Conservation (phyloP, 768 basidiomycete species). For the Lactarius sp. region DNA sequence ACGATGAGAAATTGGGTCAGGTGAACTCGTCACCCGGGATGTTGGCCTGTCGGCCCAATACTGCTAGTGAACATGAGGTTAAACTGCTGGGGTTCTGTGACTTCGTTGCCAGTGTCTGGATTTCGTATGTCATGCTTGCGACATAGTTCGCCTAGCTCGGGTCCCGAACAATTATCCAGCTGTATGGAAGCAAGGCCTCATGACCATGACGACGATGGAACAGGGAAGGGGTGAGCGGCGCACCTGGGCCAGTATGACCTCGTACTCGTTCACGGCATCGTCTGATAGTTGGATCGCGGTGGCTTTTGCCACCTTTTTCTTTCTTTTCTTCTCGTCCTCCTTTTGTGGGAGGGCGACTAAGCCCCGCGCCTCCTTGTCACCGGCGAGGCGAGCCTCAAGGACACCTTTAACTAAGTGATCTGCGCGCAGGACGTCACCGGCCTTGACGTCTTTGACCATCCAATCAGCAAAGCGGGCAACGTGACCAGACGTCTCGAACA, state of each 20-base stretch:
- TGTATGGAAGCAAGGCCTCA: conserved; percentile 31
- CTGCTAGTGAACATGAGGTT: conserved; percentile 98
- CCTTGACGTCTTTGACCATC: conserved; percentile 96
- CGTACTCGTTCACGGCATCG: conserved; percentile 69
- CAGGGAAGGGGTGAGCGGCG: conserved; percentile 28
- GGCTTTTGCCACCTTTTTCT: conserved; percentile 76
- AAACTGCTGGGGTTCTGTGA: conserved; percentile 90
- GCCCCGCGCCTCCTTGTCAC: conserved; percentile 87
- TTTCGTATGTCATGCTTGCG: conserved; percentile 74
- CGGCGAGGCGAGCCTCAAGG: conserved; percentile 82
- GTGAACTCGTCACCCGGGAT: conserved; percentile 67
- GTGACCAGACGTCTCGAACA: conserved; percentile 96
- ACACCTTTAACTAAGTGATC: conserved; percentile 95
- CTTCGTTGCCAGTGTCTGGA: conserved; percentile 89
- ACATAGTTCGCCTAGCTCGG: conserved; percentile 84
- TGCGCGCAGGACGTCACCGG: conserved; percentile 94
- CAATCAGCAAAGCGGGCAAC: conserved; percentile 98
- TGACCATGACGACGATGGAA: conserved; percentile 20
- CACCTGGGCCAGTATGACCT: conserved; percentile 83
- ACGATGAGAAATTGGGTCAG: neutral
- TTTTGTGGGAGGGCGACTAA: conserved; percentile 49
- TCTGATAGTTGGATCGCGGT: conserved; percentile 71
- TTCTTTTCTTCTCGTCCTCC: conserved; percentile 60
- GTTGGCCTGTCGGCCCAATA: conserved; percentile 96
- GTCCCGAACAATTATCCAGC: conserved; percentile 93